Evolutionary conservation across 257 asterid genomes (phyloP), one percentile per base, ranked within the genome.

Genomic region (Solanum virginianum): DNA sequence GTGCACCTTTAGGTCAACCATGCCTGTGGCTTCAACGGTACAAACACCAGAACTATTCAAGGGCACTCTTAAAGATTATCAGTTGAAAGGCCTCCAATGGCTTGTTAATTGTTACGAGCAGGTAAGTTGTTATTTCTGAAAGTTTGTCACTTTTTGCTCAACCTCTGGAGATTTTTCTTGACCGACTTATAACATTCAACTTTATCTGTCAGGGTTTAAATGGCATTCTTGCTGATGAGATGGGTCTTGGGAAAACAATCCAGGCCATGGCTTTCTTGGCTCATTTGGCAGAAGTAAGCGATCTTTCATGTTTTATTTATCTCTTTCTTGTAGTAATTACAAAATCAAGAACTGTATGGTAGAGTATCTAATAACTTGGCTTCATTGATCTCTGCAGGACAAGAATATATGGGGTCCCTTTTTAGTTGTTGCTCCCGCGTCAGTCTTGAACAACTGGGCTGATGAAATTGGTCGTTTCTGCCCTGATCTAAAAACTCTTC

Each of bases 171-270:
- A 80, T 79, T 81, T 86, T 83, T 79, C 55, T 39, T 26, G 60
- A 63, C 65, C 16, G 63, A 53, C 63, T 77, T 77, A 26, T 18
- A 77, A 16, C 82, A 53, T 80, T 79, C 9, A 82, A 71, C 54
- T 87, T 65, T 86, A 16, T 39, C 80, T 85, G 22, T 65, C 85
- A 96, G 98, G 98, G 98, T 86, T 91, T 97, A 85, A 97, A 97
- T 92, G 99, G 99, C 86, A 97, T 97, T 90, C 98, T 97, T 90
- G 99, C 99, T 90, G 99, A 97, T 89, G 99, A 97, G 88, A 97
- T 97, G 99, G 99, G 99, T 49, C 93, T 97, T 69, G 99, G 99
- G 24, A 97, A 97, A 90, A 97, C 99, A 43, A 97, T 97, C 86
- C 98, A 95, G 87, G 98, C 99, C 87, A 97, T 97, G 98, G 98